Evolutionary conservation across 2,329 filamentous ascomycete species (phyloP).

Genomic region (Cladophialophora immunda): DNA sequence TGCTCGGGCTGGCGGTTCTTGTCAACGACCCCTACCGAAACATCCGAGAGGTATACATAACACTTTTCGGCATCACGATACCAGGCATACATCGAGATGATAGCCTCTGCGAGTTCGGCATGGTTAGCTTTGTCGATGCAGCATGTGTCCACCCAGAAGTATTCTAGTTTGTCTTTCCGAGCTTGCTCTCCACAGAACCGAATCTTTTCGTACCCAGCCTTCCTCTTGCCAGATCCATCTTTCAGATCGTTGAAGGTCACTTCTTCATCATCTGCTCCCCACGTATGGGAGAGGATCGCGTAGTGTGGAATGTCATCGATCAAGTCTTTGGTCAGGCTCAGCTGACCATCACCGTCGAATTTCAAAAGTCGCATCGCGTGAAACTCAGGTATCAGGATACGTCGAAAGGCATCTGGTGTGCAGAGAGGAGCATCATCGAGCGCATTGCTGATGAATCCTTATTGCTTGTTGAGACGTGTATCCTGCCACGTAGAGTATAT

Average conservation of each 20-base stretch:
- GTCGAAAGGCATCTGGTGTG: not conserved
- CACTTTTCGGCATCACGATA: constrained; percentile 37
- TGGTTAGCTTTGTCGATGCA: constrained; percentile 41
- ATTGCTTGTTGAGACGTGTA: not conserved
- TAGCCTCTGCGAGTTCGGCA: constrained; percentile 38
- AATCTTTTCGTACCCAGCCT: constrained; percentile 30
- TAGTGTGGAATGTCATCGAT: constrained; percentile 31
- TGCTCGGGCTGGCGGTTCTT: constrained; percentile 33
- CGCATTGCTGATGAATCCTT: not conserved
- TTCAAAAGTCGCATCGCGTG: constrained; percentile 25
- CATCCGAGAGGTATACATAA: constrained; percentile 29
- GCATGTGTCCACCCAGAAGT: constrained; percentile 42
- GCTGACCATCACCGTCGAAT: constrained; percentile 3
- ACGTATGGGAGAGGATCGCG: constrained; percentile 43
- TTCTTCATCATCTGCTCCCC: constrained; percentile 37
- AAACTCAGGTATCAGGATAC: not conserved
- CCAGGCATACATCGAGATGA: constrained; percentile 41
- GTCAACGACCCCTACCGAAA: constrained; percentile 7
- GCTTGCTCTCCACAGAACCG: constrained; percentile 30
- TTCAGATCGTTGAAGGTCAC: constrained; percentile 40
- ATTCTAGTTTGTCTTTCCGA: constrained; percentile 23
- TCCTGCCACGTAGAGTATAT: not conserved
- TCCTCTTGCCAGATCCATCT: constrained; percentile 1
- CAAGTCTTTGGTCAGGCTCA: constrained; percentile 22
- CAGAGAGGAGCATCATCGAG: not conserved